phyloP scores from a whole-genome alignment of 2,329 filamentous ascomycete species.

The Tympanopsis confertula region DNA sequence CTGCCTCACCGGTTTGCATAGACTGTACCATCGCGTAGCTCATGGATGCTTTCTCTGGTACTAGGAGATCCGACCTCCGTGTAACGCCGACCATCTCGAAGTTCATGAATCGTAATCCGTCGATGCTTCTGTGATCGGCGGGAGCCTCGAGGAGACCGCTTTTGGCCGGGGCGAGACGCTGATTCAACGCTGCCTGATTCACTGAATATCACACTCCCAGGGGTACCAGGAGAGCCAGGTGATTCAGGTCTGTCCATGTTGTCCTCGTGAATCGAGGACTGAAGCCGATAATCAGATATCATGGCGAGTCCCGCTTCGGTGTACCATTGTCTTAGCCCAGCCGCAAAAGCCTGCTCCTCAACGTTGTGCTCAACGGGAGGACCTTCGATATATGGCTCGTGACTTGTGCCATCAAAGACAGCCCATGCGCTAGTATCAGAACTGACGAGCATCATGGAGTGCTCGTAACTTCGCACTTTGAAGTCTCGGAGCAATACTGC shows the following conservation, averaged over 20 bases:
- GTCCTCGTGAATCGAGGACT: slow-evolving; percentile 16
- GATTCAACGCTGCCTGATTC: neutral
- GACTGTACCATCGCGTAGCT: slow-evolving; percentile 25
- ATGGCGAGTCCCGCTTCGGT: slow-evolving; percentile 17
- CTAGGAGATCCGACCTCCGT: slow-evolving; percentile 23
- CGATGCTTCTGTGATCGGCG: slow-evolving; percentile 15
- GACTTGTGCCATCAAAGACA: slow-evolving; percentile 17
- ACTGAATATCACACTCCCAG: neutral
- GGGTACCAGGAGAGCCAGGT: no score
- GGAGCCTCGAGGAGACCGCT: slow-evolving; percentile 13
- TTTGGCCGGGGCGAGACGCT: slow-evolving; percentile 5
- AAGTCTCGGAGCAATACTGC: slow-evolving; percentile 30
- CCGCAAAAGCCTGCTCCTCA: slow-evolving; percentile 21
- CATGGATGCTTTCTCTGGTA: slow-evolving; percentile 22
- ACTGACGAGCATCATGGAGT: slow-evolving; percentile 25
- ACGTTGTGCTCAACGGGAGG: slow-evolving; percentile 24
- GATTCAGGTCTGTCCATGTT: slow-evolving; percentile 12
- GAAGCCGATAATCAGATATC: slow-evolving; percentile 19
- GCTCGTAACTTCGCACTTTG: slow-evolving; percentile 24
- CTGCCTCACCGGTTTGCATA: slow-evolving; percentile 22
- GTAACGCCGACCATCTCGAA: slow-evolving; percentile 25
- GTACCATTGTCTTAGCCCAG: slow-evolving; percentile 26
- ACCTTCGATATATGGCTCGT: slow-evolving; percentile 11
- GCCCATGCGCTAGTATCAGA: slow-evolving; percentile 29
- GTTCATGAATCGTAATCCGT: slow-evolving; percentile 25